These are phyloP conservation scores for Colletotrichum agaves DNA, from an alignment of 2,329 filamentous ascomycete species.

Conservation along the genomic window DNA sequence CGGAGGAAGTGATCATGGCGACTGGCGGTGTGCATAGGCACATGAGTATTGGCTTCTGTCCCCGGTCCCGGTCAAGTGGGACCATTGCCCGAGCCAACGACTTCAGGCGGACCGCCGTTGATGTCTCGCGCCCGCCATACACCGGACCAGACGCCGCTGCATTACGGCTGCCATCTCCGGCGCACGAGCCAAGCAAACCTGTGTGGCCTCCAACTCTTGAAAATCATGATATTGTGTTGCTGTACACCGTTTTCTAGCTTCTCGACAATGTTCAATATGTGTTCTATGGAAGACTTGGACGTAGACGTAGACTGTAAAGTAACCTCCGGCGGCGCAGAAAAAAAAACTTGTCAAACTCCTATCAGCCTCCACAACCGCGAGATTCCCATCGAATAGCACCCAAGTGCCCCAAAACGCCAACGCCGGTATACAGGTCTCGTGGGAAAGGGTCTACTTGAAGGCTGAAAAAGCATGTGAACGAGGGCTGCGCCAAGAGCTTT, in stretches of 20 bases:
- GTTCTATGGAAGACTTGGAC: conserved; percentile 31
- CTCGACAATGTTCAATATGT: conserved; percentile 36
- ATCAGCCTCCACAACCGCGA: conserved; percentile 33
- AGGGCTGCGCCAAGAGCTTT: conserved; percentile 6
- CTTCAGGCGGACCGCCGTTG: conserved; percentile 8
- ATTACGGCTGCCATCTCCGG: conserved; percentile 17
- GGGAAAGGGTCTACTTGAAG: conserved; percentile 2
- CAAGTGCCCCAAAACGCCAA: conserved; percentile 38
- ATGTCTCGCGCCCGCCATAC: conserved; percentile 9
- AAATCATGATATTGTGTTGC: neutral
- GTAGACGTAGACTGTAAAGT: conserved; percentile 30
- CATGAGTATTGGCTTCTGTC: conserved; percentile 29
- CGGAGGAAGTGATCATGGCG: conserved; percentile 7
- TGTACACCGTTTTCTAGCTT: neutral
- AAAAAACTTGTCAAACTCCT: conserved; percentile 37
- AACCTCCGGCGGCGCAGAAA: conserved; percentile 33
- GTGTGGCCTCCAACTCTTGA: too few relatives aligned
- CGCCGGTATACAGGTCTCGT: conserved; percentile 33
- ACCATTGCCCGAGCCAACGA: conserved; percentile 7
- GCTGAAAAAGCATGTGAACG: conserved; percentile 18
- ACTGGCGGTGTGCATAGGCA: conserved; percentile 36
- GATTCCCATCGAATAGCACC: conserved; percentile 31
- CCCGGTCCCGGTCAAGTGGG: conserved; percentile 31
- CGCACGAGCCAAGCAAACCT: conserved; percentile 18
- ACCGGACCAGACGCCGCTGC: conserved; percentile 19